Conservation (phyloP, 2,329 filamentous ascomycete species). For the Polytolypa hystricis region DNA sequence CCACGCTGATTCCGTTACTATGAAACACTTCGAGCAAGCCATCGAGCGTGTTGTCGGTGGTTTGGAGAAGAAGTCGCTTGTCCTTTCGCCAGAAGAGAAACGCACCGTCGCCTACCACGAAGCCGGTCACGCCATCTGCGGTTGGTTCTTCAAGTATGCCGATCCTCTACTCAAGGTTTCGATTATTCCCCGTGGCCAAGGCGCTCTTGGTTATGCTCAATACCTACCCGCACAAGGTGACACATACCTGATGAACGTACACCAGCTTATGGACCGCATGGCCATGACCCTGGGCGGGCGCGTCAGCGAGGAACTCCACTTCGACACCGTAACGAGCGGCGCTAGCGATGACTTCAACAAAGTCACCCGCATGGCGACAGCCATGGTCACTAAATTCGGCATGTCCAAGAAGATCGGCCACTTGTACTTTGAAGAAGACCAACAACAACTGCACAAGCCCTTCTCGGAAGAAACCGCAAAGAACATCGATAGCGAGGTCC, state of each 20-base stretch:
- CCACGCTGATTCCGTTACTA: conserved; percentile 67
- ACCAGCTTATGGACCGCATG: conserved; percentile 98
- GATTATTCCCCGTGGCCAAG: conserved; percentile 92
- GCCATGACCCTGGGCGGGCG: conserved; percentile 97
- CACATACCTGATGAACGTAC: conserved; percentile 88
- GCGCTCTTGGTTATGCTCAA: conserved; percentile 89
- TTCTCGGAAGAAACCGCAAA: conserved; percentile 92
- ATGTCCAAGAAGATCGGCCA: conserved; percentile 94
- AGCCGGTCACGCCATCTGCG: conserved; percentile 94
- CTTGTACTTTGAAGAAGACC: conserved; percentile 76
- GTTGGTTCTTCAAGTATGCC: conserved; percentile 95
- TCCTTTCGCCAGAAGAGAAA: conserved; percentile 89
- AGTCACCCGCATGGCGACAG: conserved; percentile 87
- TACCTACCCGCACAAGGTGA: conserved; percentile 78
- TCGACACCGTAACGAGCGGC: conserved; percentile 89
- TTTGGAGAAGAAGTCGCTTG: conserved; percentile 92
- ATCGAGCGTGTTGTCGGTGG: conserved; percentile 96
- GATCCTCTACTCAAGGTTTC: conserved; percentile 96
- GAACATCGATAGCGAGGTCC: conserved; percentile 83
- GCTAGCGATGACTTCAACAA: conserved; percentile 98
- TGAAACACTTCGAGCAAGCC: conserved; percentile 91
- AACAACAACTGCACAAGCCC: conserved; percentile 79
- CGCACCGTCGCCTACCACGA: conserved; percentile 95
- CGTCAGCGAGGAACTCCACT: conserved; percentile 91
- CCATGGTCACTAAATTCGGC: conserved; percentile 99